Evolutionary conservation across 2,329 filamentous ascomycete genomes (phyloP).

Genomic region (Colletotrichum spinosum): DNA sequence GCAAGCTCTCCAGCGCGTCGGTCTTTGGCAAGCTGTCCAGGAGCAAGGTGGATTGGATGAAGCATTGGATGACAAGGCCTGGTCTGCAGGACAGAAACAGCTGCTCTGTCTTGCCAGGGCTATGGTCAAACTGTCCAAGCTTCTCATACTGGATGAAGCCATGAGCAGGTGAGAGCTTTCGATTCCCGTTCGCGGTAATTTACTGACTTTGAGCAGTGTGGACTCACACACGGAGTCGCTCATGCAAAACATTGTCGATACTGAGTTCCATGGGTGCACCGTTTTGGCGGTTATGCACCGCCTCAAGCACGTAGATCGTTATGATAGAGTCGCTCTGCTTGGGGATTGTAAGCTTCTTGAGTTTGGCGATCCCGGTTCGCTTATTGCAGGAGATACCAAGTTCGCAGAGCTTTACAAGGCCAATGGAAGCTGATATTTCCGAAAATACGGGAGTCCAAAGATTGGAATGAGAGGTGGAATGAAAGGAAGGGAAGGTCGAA

Average conservation of each 20-base stretch:
- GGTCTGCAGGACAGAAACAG: constrained; percentile 27
- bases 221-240: constrained; percentile 40
- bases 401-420: constrained; percentile 4
- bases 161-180: constrained; percentile 16
- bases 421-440: neutral
- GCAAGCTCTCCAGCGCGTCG: neutral
- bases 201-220: constrained; percentile 28
- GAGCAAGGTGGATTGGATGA: constrained; percentile 3
- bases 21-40: constrained; percentile 8
- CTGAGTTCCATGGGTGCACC: constrained; percentile 38
- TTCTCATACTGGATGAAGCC: constrained; percentile 25
- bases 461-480: no score
- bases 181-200: neutral
- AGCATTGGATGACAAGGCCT: constrained; percentile 8
- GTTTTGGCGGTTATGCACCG: constrained; percentile 41
- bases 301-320: constrained; percentile 37
- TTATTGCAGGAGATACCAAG: neutral
- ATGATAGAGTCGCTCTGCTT: constrained; percentile 39
- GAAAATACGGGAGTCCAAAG: no score
- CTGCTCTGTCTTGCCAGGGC: constrained; percentile 24
- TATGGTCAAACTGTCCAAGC: constrained; percentile 9
- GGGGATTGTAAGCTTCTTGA: constrained; percentile 8
- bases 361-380: neutral
- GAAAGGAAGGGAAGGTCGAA: no score
- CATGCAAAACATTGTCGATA: constrained; percentile 42